Conservation (phyloP, 2,329 filamentous ascomycete species). For the Hymenoscyphus linearis region DNA sequence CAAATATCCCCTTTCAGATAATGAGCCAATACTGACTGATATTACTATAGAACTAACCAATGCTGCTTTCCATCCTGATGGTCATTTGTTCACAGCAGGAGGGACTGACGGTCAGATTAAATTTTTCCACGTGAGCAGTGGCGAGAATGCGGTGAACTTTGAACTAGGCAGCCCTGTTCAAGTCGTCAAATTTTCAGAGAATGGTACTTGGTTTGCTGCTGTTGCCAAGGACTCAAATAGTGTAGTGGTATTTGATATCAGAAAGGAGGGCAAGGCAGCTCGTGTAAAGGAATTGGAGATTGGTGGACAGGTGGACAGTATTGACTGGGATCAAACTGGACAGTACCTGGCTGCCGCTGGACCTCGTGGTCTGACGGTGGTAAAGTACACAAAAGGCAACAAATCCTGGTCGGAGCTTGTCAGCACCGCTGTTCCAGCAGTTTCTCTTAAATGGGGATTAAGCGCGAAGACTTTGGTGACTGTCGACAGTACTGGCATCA, state of each 20-base stretch:
- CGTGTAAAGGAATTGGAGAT: slow-evolving; percentile 81
- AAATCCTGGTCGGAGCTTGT: slow-evolving; percentile 90
- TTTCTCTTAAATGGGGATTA: slow-evolving; percentile 72
- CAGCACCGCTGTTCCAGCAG: slow-evolving; percentile 66
- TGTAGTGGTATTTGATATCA: slow-evolving; percentile 85
- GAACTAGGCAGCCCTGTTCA: slow-evolving; percentile 63
- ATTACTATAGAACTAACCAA: slow-evolving; percentile 43
- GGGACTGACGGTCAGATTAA: slow-evolving; percentile 76
- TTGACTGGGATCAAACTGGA: slow-evolving; percentile 91
- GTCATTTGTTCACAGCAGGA: slow-evolving; percentile 85
- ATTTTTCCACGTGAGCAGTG: slow-evolving; percentile 80
- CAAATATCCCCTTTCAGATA: background rate
- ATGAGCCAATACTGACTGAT: slow-evolving; percentile 16
- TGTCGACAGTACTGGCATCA: slow-evolving; percentile 67
- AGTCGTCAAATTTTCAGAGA: slow-evolving; percentile 84
- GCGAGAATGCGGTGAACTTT: slow-evolving; percentile 72
- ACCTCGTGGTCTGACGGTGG: slow-evolving; percentile 74
- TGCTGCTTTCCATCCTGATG: slow-evolving; percentile 89
- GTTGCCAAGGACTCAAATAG: slow-evolving; percentile 70
- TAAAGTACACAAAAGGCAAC: slow-evolving; percentile 79
- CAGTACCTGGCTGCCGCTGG: slow-evolving; percentile 86
- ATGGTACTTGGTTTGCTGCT: slow-evolving; percentile 91
- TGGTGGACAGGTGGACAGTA: slow-evolving; percentile 67
- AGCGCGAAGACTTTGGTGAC: slow-evolving; percentile 69
- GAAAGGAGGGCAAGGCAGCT: slow-evolving; percentile 80